These are phyloP conservation scores for Thozetella sp. DNA, from an alignment of 495 filamentous ascomycete species.

Conservation along the genomic window DNA sequence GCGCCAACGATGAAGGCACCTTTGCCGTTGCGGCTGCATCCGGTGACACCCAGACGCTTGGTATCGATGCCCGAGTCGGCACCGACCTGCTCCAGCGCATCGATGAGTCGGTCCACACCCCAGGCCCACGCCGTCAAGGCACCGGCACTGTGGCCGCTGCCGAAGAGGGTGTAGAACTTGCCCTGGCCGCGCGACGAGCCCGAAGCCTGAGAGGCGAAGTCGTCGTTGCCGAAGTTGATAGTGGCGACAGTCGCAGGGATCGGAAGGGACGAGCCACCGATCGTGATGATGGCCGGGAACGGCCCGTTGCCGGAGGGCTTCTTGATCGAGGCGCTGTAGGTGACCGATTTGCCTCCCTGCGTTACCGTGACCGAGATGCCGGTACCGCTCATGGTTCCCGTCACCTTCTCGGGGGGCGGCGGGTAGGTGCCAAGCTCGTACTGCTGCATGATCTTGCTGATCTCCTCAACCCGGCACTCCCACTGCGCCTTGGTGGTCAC, in stretches of 20 bases:
- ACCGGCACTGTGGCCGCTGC: slow-evolving; percentile 47
- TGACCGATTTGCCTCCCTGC: slow-evolving; percentile 44
- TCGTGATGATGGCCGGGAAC: slow-evolving; percentile 51
- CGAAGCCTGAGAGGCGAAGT: slow-evolving; percentile 41
- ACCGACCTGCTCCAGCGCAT: slow-evolving; percentile 50
- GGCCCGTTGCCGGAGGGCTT: slow-evolving; percentile 41
- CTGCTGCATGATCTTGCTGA: slow-evolving; percentile 49
- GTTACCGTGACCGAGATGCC: slow-evolving; percentile 43
- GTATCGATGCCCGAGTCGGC: slow-evolving; percentile 47
- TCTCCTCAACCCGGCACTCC: slow-evolving; percentile 50
- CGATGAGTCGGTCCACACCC: slow-evolving; percentile 55
- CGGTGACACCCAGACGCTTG: slow-evolving; percentile 49
- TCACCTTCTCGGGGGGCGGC: slow-evolving; percentile 40
- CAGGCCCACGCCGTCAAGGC: slow-evolving; percentile 55
- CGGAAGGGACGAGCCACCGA: slow-evolving; percentile 49
- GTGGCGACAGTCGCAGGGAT: slow-evolving; percentile 45
- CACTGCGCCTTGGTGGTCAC: slow-evolving; percentile 50
- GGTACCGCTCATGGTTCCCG: slow-evolving; percentile 38
- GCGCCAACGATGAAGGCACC: slow-evolving; percentile 54
- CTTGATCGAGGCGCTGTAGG: slow-evolving; percentile 45
- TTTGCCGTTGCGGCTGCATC: slow-evolving; percentile 58
- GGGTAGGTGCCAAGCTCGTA: slow-evolving; percentile 56
- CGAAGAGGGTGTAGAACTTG: slow-evolving; percentile 54
- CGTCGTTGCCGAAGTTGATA: slow-evolving; percentile 53
- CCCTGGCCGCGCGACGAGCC: slow-evolving; percentile 41